Percentiles rank a stretch among this genome's conserved stretches.
Conservation (phyloP, 1,139 yeast species). For the Lizanozyma gosingica region DNA sequence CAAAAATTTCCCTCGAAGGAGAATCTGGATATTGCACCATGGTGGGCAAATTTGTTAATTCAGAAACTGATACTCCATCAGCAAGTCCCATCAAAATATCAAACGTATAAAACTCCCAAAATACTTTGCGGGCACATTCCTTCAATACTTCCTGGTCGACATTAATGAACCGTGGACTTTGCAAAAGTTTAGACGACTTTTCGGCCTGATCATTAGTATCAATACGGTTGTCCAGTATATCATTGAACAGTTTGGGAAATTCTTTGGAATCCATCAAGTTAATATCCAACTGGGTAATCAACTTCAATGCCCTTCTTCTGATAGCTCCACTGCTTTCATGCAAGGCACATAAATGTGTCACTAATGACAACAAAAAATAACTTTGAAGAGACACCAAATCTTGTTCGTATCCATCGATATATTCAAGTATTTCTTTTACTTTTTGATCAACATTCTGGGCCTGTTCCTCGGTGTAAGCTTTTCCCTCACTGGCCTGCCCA, state of each 20-base stretch:
- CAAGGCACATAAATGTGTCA: conserved; percentile 38
- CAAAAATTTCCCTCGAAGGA: conserved; percentile 26
- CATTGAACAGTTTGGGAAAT: not conserved
- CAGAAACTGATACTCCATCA: conserved; percentile 37
- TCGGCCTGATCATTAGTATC: conserved; percentile 5
- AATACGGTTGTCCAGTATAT: not conserved
- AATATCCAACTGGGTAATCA: conserved; percentile 25
- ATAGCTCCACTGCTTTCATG: conserved; percentile 32
- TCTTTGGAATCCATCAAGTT: conserved; percentile 21
- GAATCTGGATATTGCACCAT: conserved; percentile 25
- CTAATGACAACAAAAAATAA: conserved; percentile 25
- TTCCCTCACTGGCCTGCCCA: conserved; percentile 23
- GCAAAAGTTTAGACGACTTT: conserved; percentile 13
- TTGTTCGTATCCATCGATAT: conserved; percentile 23
- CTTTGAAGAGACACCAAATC: conserved; percentile 37
- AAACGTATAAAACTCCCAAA: conserved; percentile 41
- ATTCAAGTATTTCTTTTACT: conserved; percentile 24
- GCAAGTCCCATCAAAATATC: conserved; percentile 45
- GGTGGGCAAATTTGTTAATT: conserved; percentile 21
- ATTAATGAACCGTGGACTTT: not conserved
- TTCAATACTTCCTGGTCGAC: not conserved
- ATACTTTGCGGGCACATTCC: conserved; percentile 33
- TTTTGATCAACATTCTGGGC: conserved; percentile 22
- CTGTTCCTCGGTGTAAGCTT: conserved; percentile 15
- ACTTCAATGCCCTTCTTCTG: conserved; percentile 28